phyloP scores from a whole-genome alignment of 2,329 filamentous ascomycete genomes.

The Penicillium glabrum region DNA sequence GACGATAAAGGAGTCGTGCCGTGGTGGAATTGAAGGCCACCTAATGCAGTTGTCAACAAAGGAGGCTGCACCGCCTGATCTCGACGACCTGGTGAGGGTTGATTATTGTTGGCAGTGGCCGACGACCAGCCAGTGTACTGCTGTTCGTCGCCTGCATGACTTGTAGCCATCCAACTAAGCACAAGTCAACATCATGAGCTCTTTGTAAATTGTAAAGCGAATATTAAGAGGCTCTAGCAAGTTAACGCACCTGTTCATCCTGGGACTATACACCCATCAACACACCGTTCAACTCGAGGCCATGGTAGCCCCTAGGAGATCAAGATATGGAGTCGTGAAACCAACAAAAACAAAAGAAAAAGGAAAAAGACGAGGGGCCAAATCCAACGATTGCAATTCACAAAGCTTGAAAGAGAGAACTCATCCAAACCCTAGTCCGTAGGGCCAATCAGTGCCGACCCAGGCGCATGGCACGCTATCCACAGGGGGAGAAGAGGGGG shows the following conservation, averaged over 20 bases:
- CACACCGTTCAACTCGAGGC: constrained; percentile 26
- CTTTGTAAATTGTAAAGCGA: constrained; percentile 2
- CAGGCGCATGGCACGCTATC: constrained; percentile 17
- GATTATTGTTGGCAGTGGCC: constrained; percentile 30
- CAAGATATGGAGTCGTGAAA: constrained; percentile 14
- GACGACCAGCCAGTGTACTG: constrained; percentile 33
- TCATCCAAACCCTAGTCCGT: constrained; percentile 8
- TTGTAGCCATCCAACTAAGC: constrained; percentile 34
- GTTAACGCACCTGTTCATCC: constrained; percentile 40
- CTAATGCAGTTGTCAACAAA: constrained; percentile 43
- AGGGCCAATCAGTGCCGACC: constrained; percentile 20
- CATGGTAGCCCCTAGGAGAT: constrained; percentile 27
- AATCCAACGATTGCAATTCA: background rate
- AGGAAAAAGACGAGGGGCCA: constrained; percentile 8
- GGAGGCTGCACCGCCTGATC: constrained; percentile 45
- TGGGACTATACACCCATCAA: constrained; percentile 27
- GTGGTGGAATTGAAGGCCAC: constrained; percentile 38
- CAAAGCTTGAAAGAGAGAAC: constrained; percentile 7
- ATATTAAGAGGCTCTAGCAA: constrained; percentile 8
- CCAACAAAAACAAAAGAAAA: background rate
- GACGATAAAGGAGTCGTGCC: constrained; percentile 42
- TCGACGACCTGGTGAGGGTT: constrained; percentile 40
- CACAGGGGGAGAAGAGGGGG: constrained; percentile 10
- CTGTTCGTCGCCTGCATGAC: constrained; percentile 34
- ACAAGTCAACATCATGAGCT: constrained; percentile 22